A percentile compares a stretch with the other conserved stretches of the same genome.
Conservation (phyloP, 495 filamentous ascomycete genomes). For the Hypoxylon trugodes region DNA sequence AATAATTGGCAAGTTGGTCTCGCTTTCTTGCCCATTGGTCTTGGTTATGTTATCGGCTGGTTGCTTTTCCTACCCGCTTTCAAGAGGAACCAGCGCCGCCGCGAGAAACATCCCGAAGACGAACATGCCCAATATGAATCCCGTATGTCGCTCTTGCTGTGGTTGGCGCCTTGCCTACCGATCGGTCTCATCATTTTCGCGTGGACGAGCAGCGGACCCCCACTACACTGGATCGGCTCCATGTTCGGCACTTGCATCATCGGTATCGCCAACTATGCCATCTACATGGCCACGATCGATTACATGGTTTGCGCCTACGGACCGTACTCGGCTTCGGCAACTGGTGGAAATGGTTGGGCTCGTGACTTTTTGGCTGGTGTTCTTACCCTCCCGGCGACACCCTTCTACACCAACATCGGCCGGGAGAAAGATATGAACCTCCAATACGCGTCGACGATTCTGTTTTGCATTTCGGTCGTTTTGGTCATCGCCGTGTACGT, state of each 20-base stretch:
- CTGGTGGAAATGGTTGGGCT: slow-evolving; percentile 74
- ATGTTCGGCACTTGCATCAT: slow-evolving; percentile 68
- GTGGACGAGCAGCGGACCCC: slow-evolving; percentile 69
- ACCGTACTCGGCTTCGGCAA: slow-evolving; percentile 79
- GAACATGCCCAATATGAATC: slow-evolving; percentile 69
- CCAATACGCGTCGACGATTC: slow-evolving; percentile 75
- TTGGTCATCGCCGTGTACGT: slow-evolving; percentile 78
- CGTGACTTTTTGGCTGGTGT: slow-evolving; percentile 86
- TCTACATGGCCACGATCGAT: slow-evolving; percentile 84
- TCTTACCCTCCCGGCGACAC: slow-evolving; percentile 76
- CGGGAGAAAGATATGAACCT: slow-evolving; percentile 60
- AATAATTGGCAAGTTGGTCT: slow-evolving; percentile 63
- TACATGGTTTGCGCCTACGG: slow-evolving; percentile 88
- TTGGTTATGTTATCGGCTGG: slow-evolving; percentile 74
- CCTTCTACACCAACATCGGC: slow-evolving; percentile 74
- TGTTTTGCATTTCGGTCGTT: slow-evolving; percentile 71
- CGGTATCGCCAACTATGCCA: slow-evolving; percentile 73
- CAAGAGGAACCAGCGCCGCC: slow-evolving; percentile 60
- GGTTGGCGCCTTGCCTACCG: slow-evolving; percentile 69
- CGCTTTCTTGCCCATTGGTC: slow-evolving; percentile 68
- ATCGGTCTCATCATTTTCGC: slow-evolving; percentile 76
- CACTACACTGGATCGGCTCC: slow-evolving; percentile 68
- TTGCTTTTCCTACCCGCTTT: slow-evolving; percentile 70
- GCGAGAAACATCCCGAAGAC: slow-evolving; percentile 60
- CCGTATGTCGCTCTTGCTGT: slow-evolving; percentile 66